Evolutionary conservation across 164 flowering plant species (phyloP), one percentile per base, ranked within the genome.

Genomic region (Saururus chinensis): DNA sequence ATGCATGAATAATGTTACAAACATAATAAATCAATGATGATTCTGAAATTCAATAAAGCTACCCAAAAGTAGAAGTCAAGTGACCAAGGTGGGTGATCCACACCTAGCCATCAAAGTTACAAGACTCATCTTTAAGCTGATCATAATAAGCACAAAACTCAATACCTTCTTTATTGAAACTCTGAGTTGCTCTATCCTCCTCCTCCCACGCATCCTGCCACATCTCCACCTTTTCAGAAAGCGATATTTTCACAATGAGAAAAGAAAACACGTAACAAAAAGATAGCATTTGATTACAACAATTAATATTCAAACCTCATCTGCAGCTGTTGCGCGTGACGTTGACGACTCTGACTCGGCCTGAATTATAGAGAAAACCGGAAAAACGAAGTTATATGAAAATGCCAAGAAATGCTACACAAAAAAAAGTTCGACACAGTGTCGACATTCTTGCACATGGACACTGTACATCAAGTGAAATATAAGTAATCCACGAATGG

Each of bases 131-230:
- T n/a, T n/a, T n/a, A n/a, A n/a, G n/a, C n/a, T n/a, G n/a, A n/a
- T n/a, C n/a, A n/a, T n/a, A n/a, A n/a, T n/a, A n/a, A n/a, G n/a
- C n/a, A n/a, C n/a, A n/a, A 19, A 10, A 12, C 19, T 10, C 21
- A 19, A 14, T 57, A 57, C 60, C 60, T 57, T 57, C 60, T 24
- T 57, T n/a, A 57, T 35, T 19, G 17, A 20, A 19, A 8, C 14
- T 55, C 25, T 57, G 42, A 4, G 40, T 19, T 20, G 26, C 22
- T 8, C 20, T 35, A n/a, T 37, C 60, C 20, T 25, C 35, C 60
- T 57, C 60, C 7, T 8, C 21, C 60, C 60, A 57, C 14, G 60
- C 41, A 37, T 37, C 45, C 35, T 58, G 60, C 60, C 42, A 58
- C 11, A 19, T 40, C 6, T 7, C 23, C 19, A 35, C 7, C 60